Percentiles rank a stretch among this genome's conserved stretches.
phyloP scores from a whole-genome alignment of 306 rosid genomes.

The Medicago truncatula region MtrunA17r5.0-ANR NC_053045.1:46406001-46406500 shows the following conservation, averaged over 20 bases:
- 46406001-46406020: slow-evolving; percentile 99
- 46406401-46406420: neutral
- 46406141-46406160: neutral
- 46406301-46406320: neutral
- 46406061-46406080: slow-evolving; percentile 99
- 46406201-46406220: no score
- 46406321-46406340: no score
- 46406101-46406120: neutral
- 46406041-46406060: slow-evolving; percentile 79
- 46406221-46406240: no score
- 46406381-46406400: neutral
- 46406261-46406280: neutral
- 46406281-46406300: neutral
- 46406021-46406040: slow-evolving; percentile 86
- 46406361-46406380: no score
- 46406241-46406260: neutral
- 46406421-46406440: neutral
- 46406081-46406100: neutral
- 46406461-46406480: neutral
- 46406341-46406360: no score
- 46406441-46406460: neutral
- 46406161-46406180: no score
- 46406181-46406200: no score
- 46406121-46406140: neutral
- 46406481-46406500: neutral